phyloP scores from a whole-genome alignment of 257 asterid species.

The Scutellaria baicalensis region DNA sequence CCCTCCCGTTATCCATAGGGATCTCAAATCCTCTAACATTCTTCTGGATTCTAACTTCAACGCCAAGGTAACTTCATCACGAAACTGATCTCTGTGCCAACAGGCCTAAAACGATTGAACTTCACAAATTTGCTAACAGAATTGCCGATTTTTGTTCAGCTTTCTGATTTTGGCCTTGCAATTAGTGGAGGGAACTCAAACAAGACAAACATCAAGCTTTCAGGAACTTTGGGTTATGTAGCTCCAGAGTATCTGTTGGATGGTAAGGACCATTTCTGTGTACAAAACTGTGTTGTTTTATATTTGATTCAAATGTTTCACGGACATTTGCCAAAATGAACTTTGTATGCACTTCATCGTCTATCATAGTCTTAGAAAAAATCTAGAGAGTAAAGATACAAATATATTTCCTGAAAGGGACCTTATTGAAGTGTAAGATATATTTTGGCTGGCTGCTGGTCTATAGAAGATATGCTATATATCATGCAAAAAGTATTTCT shows the following conservation, averaged over 20 bases:
- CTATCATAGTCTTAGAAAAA: not conserved
- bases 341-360: not conserved
- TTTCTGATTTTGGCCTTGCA: slow-evolving; percentile 91
- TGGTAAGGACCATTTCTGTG: slow-evolving; percentile 36
- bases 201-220: slow-evolving; percentile 59
- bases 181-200: slow-evolving; percentile 49
- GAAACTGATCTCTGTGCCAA: not conserved
- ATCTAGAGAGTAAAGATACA: not conserved
- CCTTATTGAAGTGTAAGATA: not conserved
- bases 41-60: slow-evolving; percentile 73
- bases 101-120: not conserved
- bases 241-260: slow-evolving; percentile 88
- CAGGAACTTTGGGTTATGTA: slow-evolving; percentile 87
- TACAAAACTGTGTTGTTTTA: not conserved
- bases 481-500: not conserved
- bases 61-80: slow-evolving; percentile 62
- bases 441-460: not conserved
- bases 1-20: slow-evolving; percentile 87
- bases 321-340: not conserved
- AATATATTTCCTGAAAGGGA: not conserved
- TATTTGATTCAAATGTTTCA: not conserved
- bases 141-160: slow-evolving; percentile 34
- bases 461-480: not conserved
- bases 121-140: not conserved
- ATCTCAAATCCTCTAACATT: slow-evolving; percentile 82